These are phyloP conservation scores for Cucurbita pepo DNA, from an alignment of 306 rosid genomes.

Conservation along the genomic window DNA sequence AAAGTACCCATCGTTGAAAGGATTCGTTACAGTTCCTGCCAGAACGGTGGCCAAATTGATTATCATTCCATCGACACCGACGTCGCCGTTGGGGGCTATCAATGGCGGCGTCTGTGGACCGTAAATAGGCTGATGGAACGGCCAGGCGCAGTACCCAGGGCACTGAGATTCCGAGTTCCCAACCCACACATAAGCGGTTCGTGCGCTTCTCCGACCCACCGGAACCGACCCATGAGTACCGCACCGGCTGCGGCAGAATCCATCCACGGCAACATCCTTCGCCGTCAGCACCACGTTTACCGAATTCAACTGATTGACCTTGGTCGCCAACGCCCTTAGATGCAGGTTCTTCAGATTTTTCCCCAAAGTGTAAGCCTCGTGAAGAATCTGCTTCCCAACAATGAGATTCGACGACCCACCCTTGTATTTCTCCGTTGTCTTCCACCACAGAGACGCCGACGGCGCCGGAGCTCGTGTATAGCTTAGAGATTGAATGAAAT, in stretches of 20 bases:
- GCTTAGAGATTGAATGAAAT: conserved; percentile 50
- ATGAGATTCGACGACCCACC: conserved; percentile 44
- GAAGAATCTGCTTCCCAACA: conserved; percentile 49
- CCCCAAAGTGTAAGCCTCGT: conserved; percentile 47
- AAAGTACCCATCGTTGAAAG: conserved; percentile 65
- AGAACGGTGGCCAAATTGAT: conserved; percentile 73
- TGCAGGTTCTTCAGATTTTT: conserved; percentile 27
- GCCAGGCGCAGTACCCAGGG: conserved; percentile 94
- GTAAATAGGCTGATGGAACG: conserved; percentile 78
- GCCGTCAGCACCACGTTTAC: conserved; percentile 59
- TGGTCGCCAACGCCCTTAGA: conserved; percentile 27
- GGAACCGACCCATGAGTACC: conserved; percentile 52
- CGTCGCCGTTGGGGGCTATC: conserved; percentile 84
- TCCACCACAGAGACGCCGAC: conserved; percentile 71
- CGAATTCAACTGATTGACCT: conserved; percentile 26
- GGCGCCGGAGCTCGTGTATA: conserved; percentile 13
- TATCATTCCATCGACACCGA: conserved; percentile 75
- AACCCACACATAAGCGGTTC: conserved; percentile 60
- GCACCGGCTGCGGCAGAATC: conserved; percentile 61
- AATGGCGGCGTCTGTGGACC: conserved; percentile 83
- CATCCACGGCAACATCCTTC: conserved; percentile 55
- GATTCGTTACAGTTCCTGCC: conserved; percentile 89
- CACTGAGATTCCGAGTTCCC: conserved; percentile 80
- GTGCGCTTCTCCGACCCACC: background rate
- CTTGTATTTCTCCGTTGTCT: conserved; percentile 57